phyloP scores from a whole-genome alignment of 441 rosid genomes.

The Erodium texanum region DNA sequence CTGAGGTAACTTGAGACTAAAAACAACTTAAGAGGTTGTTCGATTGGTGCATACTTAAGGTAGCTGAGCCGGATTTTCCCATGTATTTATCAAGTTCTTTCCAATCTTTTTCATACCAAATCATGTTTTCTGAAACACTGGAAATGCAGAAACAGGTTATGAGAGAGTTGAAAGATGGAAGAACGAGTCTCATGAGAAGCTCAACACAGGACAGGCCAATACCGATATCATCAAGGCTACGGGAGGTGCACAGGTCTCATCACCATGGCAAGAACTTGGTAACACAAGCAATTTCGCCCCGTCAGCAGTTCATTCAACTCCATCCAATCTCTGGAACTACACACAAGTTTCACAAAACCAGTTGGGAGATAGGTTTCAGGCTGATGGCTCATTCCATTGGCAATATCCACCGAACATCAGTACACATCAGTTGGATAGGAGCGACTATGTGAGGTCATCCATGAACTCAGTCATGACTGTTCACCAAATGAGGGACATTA shows the following conservation, averaged over 20 bases:
- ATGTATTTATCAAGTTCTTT: too few relatives aligned
- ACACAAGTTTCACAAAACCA: slow-evolving; percentile 9
- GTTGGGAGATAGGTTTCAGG: neutral
- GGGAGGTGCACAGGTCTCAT: slow-evolving; percentile 16
- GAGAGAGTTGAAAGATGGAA: slow-evolving; percentile 18
- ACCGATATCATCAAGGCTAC: neutral
- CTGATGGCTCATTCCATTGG: slow-evolving; percentile 16
- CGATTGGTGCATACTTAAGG: too few relatives aligned
- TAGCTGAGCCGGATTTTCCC: too few relatives aligned
- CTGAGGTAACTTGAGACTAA: too few relatives aligned
- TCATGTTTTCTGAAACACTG: neutral
- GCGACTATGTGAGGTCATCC: neutral
- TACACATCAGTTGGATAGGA: slow-evolving; percentile 9
- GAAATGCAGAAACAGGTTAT: slow-evolving; percentile 18
- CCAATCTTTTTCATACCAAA: neutral
- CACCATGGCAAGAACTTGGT: slow-evolving; percentile 10
- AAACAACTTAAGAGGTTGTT: too few relatives aligned
- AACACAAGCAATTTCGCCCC: slow-evolving; percentile 20
- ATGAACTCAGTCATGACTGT: slow-evolving; percentile 3
- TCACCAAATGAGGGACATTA: neutral
- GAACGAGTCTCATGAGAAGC: slow-evolving; percentile 19
- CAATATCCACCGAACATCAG: slow-evolving; percentile 12
- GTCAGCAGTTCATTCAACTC: slow-evolving; percentile 12
- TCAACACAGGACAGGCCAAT: slow-evolving; percentile 3
- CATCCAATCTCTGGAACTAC: neutral